phyloP scores from a whole-genome alignment of 805 yeast species.

The Cyberlindnera sargentensis region DNA sequence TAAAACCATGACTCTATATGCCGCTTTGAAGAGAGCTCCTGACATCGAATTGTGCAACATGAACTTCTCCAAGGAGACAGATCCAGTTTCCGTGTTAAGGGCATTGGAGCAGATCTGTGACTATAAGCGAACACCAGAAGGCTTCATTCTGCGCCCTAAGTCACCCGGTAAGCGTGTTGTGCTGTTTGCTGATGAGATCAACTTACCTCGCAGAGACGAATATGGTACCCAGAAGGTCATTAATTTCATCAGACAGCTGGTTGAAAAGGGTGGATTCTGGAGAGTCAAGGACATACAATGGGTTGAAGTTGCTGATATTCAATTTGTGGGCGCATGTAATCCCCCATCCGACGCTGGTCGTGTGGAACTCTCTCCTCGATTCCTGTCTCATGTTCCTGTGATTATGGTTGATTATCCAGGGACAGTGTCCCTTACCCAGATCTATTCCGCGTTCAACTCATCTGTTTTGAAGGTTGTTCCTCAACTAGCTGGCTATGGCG shows the following conservation, averaged over 20 bases:
- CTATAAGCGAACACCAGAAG: conserved; percentile 45
- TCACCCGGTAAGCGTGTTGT: conserved; percentile 64
- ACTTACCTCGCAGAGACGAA: conserved; percentile 64
- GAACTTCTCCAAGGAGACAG: conserved; percentile 78
- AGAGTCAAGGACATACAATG: conserved; percentile 49
- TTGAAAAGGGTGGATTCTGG: conserved; percentile 79
- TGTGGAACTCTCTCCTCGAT: conserved; percentile 45
- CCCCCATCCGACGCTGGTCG: conserved; percentile 83
- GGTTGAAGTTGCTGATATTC: conserved; percentile 58
- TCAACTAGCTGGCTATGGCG: conserved; percentile 45
- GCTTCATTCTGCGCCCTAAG: conserved; percentile 50
- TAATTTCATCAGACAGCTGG: conserved; percentile 64
- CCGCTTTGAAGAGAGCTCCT: conserved; percentile 53
- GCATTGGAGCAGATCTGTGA: conserved; percentile 69
- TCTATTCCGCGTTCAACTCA: conserved; percentile 51
- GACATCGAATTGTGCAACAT: conserved; percentile 56
- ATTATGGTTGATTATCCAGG: conserved; percentile 80
- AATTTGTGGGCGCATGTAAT: conserved; percentile 93
- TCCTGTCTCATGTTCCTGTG: conserved; percentile 58
- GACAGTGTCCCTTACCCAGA: conserved; percentile 48
- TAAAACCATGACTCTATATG: conserved; percentile 83
- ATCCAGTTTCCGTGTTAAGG: conserved; percentile 51
- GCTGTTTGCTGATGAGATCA: conserved; percentile 87
- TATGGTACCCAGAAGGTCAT: conserved; percentile 72
- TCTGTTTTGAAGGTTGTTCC: conserved; percentile 60